Evolutionary conservation across 805 yeast species (phyloP), one percentile per base, ranked within the genome.

Genomic region (Candida coquimbonensis): DNA sequence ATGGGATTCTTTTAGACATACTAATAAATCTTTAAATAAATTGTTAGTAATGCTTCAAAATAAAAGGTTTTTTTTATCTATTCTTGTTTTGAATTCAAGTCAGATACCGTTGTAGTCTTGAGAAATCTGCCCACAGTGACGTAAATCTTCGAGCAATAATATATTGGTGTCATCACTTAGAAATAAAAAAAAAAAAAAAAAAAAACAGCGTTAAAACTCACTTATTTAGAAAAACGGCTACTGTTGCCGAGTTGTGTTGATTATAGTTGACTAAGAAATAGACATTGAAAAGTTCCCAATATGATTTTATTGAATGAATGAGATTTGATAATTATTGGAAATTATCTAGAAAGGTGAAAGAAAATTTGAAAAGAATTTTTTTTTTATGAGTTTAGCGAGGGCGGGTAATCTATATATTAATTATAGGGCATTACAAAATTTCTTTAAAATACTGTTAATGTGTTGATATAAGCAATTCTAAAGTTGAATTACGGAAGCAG

Each of bases 71-170:
- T 21, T 21, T 21, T 21, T 5, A 4, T 21, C 24, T 21, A 21
- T n/a, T 7, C 14, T 34, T 33, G 14, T 24, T 17, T 31, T 11
- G 38, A 14, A n/a, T 17, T 39, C 12, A 38, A 12, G 16, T 84
- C 95, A 87, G 95, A 87, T 87, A 87, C 95, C 95, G 95, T 87
- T 87, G 95, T 87, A 87, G 96, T 87, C 95, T 81, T 77, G 80
- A 76, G 81, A 75, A 80, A 78, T 77, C 81, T 74, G 81, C 85
- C 74, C 77, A 78, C 87, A 80, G 60, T 56, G 78, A 63, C 61
- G 54, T 55, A 47, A 53, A 61, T 62, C 73, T 70, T 72, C 76
- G 62, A 69, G 75, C 73, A 64, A 29, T 29, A 68, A 67, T 55
- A 45, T 50, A 21, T 36, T 35, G 43, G 50, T 58, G 52, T 64